Evolutionary conservation across 768 basidiomycete genomes (phyloP), one percentile per base, ranked within the genome.

Genomic region (Leccinellum luteum): DNA sequence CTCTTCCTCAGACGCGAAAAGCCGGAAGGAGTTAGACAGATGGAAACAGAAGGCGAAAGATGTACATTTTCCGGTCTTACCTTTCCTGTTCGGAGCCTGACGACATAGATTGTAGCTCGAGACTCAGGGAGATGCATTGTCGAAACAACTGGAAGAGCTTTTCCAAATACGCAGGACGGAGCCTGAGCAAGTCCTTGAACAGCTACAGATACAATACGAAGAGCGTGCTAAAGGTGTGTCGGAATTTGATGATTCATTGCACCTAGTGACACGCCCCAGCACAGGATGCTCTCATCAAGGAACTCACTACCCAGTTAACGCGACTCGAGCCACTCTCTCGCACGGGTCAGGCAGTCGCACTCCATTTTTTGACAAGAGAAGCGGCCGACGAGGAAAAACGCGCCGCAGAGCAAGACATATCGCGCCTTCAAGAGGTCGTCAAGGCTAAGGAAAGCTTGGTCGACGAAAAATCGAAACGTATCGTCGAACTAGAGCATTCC

Each of bases 361-460:
- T 87, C 30, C 84, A 88, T 62, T 79, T 93, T 48, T 72, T 93
- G 13, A 89, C 89, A 9, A 82, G 88, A 54, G 89, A 90, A 57
- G 82, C 82, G 3, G 89, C 85, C 6, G 84, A 91, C 56, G 83
- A 84, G 54, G 88, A 91, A 72, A 84, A 83, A 63, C 78, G 77
- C 44, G 70, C 56, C 1, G 67, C 82, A 30, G 80, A 85, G 57
- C 73, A 79, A 34, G 81, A 85, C 51, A 67, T 85, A 14, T 66
- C 60, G 21, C 73, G 76, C 15, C 75, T 80, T 64, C 79, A 80
- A 48, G 71, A 77, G 5, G 52, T 66, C 6, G 61, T 82, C 43
- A 78, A 79, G 52, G 75, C 78, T 38, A 79, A 74, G 48, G 78
- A 82, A 48, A 64, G 61, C 30, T 35, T 69, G 17, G 69, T 86